Evolutionary conservation across 2,329 filamentous ascomycete genomes (phyloP), one percentile per base, ranked within the genome.

Genomic region (Eutypella sp.): DNA sequence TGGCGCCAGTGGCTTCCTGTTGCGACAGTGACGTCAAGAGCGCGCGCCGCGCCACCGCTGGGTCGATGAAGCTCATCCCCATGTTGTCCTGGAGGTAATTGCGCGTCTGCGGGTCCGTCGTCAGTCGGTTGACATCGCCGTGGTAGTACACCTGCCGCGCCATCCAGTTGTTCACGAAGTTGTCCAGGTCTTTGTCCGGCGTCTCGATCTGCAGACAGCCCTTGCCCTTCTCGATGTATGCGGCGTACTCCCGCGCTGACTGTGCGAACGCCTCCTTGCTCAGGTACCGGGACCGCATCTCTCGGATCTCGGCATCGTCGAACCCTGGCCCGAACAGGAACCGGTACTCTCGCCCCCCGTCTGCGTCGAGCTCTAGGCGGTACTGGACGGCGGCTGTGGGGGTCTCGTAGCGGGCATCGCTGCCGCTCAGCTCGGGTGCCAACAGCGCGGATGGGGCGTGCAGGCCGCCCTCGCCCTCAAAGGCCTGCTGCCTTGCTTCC

Each of bases 71-170:
- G 41, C 70, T 72, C 76, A 81, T 81, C 46, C 76, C 76, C 76
- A 81, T 79, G 58, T 78, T 79, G 59, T 81, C 77, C 55, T 81
- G 76, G 3, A 81, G 60, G 53, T 79, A 81, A 54, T 81, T 80
- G 37, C 77, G 72, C 7, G 77, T 81, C 56, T 80, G 77, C 18
- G 77, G 76, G 55, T 80, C 76, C 0, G 77, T 79, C 0, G 75
- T 78, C 27, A 81, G 62, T 10, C 77, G 74, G 57, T 81, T 81
- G 34, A 79, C 75, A 50, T 79, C 75, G 42, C 77, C 77, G 54
- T 81, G 77, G 58, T 81, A 80, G 65, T 74, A 79, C 15, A 75
- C 67, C 53, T 81, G 77, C 7, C 76, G 74, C 13, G 76, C 72
- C 10, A 80, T 65, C 77, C 77, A 81, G 60, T 79, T 70, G 63